A percentile compares a stretch with the other conserved stretches of the same genome.
Evolutionary conservation across 345 rosid species (phyloP).

Genomic region (Eutrema yunnanense): DNA sequence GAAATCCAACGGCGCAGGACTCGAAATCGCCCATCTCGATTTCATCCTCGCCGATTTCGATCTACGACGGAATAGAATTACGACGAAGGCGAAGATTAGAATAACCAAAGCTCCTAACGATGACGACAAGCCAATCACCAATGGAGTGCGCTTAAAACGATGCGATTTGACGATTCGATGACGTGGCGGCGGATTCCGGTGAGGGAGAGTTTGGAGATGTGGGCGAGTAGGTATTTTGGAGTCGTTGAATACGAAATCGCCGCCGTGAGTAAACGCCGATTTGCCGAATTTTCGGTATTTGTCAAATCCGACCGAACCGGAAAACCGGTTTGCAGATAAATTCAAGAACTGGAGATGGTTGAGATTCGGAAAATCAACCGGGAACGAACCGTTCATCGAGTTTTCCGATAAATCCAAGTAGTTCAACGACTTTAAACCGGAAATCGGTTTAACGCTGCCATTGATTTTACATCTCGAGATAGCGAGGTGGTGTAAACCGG

Average conservation of each 20-base stretch:
- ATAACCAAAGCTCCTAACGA: constrained; percentile 36
- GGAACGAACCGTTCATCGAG: constrained; percentile 61
- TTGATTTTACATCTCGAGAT: constrained; percentile 65
- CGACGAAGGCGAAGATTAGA: constrained; percentile 14
- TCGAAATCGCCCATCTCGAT: constrained; percentile 87
- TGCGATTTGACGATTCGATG: background rate
- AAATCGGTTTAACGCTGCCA: constrained; percentile 43
- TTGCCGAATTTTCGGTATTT: constrained; percentile 50
- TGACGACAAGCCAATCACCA: constrained; percentile 42
- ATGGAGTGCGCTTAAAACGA: constrained; percentile 19
- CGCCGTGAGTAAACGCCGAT: constrained; percentile 60
- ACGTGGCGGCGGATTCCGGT: constrained; percentile 15
- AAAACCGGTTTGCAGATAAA: constrained; percentile 64
- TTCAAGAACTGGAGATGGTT: constrained; percentile 48
- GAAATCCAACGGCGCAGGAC: constrained; percentile 52
- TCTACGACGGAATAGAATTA: constrained; percentile 34
- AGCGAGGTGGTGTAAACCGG: constrained; percentile 44
- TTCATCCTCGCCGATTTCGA: constrained; percentile 31
- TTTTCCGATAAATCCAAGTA: constrained; percentile 73
- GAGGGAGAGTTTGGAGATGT: constrained; percentile 7
- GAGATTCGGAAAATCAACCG: constrained; percentile 68
- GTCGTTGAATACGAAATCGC: constrained; percentile 35
- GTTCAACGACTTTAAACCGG: constrained; percentile 43
- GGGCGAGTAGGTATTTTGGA: constrained; percentile 34
- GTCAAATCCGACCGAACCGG: constrained; percentile 41